Percentiles rank a stretch among this genome's conserved stretches.
Conservation (phyloP, 2,329 filamentous ascomycete species). For the Exophiala dermatitidis region DNA sequence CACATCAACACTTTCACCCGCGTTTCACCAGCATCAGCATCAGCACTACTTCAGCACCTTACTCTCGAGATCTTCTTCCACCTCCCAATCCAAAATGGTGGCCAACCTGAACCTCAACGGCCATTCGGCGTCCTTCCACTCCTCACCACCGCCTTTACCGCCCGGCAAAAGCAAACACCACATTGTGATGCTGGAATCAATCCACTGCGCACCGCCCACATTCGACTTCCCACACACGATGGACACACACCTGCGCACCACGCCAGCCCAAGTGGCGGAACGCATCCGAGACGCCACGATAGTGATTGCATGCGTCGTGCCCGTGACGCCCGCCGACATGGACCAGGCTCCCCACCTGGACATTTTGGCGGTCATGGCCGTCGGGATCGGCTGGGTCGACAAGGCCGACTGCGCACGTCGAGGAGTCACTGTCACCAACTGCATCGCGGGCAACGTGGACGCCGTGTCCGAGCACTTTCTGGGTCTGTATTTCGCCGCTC, state of each 20-base stretch:
- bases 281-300: slow-evolving; percentile 44
- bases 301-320: slow-evolving; percentile 37
- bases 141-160: slow-evolving; percentile 19
- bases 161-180: slow-evolving; percentile 35
- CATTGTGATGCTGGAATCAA: slow-evolving; percentile 44
- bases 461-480: slow-evolving; percentile 47
- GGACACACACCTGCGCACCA: slow-evolving; percentile 34
- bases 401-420: slow-evolving; percentile 38
- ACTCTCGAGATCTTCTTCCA: no score
- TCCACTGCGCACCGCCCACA: slow-evolving; percentile 35
- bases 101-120: no score
- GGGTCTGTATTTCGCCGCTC: slow-evolving; percentile 43
- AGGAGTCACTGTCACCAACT: slow-evolving; percentile 42
- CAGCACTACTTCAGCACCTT: no score
- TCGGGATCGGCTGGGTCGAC: slow-evolving; percentile 44
- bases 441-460: slow-evolving; percentile 43
- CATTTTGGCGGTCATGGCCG: slow-evolving; percentile 41
- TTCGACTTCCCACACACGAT: slow-evolving; percentile 41
- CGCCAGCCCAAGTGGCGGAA: slow-evolving; percentile 33
- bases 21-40: no score
- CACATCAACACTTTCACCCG: no score
- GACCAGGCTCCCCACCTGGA: slow-evolving; percentile 38
- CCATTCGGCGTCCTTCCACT: neutral
- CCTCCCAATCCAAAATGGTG: no score
- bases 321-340: slow-evolving; percentile 38